These are phyloP conservation scores for Trypanosoma vivax DNA, from an alignment of 208 protist genomes.

Conservation along the genomic window DNA sequence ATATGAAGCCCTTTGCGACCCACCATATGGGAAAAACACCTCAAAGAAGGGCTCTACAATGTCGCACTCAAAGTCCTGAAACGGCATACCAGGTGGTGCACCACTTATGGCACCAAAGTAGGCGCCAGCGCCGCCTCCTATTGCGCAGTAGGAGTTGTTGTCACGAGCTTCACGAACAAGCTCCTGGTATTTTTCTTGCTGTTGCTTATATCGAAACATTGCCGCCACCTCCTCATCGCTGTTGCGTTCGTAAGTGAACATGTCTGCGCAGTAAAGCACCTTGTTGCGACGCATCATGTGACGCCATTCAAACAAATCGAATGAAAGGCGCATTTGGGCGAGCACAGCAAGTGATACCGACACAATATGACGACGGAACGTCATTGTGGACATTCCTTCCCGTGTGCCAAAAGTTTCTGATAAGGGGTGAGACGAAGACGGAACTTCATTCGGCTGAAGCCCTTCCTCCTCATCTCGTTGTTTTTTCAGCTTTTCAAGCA, in stretches of 20 bases:
- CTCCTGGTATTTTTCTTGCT: constrained; percentile 3
- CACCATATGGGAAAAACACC: constrained; percentile 25
- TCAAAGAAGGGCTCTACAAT: constrained; percentile 47
- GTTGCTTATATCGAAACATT: constrained; percentile 14
- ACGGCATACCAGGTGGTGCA: constrained; percentile 22
- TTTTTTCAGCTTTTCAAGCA: too few relatives aligned
- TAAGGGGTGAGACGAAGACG: too few relatives aligned
- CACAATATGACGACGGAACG: not conserved
- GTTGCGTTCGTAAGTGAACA: not conserved
- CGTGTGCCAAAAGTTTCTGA: too few relatives aligned
- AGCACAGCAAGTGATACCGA: not conserved
- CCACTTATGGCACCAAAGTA: not conserved
- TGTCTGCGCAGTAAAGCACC: not conserved
- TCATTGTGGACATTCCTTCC: too few relatives aligned
- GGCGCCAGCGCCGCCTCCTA: not conserved
- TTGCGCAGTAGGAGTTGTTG: not conserved
- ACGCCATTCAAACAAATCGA: constrained; percentile 4
- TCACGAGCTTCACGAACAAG: not conserved
- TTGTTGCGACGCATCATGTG: not conserved
- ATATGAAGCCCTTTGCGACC: not conserved
- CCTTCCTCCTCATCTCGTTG: too few relatives aligned
- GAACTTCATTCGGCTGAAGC: too few relatives aligned
- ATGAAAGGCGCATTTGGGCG: too few relatives aligned
- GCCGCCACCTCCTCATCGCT: not conserved
- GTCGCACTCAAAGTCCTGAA: constrained; percentile 44